These are phyloP conservation scores for Cytidiella melzeri DNA, from an alignment of 768 basidiomycete species.

Conservation along the genomic window DNA sequence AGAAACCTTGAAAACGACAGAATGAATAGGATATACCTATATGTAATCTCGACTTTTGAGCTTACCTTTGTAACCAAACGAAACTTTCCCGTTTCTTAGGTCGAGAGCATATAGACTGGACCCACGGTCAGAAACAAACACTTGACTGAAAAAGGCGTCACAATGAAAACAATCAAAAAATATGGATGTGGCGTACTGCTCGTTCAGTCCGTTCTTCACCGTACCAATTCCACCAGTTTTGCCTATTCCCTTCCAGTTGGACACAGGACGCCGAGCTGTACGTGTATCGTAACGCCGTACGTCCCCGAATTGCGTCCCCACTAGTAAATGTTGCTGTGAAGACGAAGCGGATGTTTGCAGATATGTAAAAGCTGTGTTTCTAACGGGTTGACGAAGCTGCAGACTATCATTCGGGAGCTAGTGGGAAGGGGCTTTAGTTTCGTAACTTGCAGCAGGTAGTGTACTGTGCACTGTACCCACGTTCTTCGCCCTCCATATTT, in stretches of 20 bases:
- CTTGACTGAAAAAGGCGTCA: constrained; percentile 40
- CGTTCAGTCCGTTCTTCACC: constrained; percentile 51
- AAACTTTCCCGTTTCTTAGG: constrained; percentile 55
- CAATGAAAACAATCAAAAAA: background rate
- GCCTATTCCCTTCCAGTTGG: constrained; percentile 55
- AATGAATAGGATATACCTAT: background rate
- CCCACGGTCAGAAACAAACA: constrained; percentile 63
- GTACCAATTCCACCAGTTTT: constrained; percentile 57
- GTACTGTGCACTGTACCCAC: constrained; percentile 30
- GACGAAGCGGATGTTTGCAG: constrained; percentile 34
- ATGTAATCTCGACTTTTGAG: background rate
- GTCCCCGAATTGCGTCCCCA: constrained; percentile 72
- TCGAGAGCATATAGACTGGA: constrained; percentile 63
- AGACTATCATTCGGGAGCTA: constrained; percentile 72
- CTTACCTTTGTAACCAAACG: constrained; percentile 64
- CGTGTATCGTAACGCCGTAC: constrained; percentile 76
- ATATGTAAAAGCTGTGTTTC: constrained; percentile 64
- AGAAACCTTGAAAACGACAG: constrained; percentile 41
- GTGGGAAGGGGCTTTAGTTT: background rate
- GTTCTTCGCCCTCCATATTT: constrained; percentile 84
- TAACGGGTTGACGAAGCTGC: constrained; percentile 71
- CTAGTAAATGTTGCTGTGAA: constrained; percentile 44
- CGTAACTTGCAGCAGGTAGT: background rate
- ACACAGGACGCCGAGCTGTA: constrained; percentile 58
- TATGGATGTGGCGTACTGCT: constrained; percentile 47